Evolutionary conservation across 2,329 filamentous ascomycete species (phyloP).

Genomic region (Colletotrichum melonis): DNA sequence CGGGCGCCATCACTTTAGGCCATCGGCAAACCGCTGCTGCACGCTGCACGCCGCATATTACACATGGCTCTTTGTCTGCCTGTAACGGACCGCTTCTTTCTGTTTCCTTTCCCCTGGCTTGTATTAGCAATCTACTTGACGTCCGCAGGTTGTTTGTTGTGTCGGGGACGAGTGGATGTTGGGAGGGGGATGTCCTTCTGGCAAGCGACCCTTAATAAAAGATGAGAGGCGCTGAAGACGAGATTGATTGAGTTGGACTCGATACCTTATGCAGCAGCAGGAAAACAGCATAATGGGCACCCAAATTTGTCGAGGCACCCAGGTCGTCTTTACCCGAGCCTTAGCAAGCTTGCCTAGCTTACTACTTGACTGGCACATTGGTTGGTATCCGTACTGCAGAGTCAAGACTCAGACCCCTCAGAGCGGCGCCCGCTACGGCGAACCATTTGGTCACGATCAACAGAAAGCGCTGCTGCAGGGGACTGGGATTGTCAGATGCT

Average conservation of each 20-base stretch:
- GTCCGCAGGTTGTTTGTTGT: background rate
- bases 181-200: background rate
- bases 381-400: background rate
- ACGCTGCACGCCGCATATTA: background rate
- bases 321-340: background rate
- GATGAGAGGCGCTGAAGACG: background rate
- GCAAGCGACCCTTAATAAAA: background rate
- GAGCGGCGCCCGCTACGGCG: background rate
- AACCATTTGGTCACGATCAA: background rate
- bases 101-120: background rate
- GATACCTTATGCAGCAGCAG: background rate
- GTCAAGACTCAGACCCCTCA: background rate
- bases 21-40: background rate
- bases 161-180: background rate
- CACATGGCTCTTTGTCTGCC: background rate
- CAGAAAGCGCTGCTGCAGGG: background rate
- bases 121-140: background rate
- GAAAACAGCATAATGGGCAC: background rate
- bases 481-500: background rate
- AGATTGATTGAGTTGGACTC: conserved; percentile 6
- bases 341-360: too few relatives aligned
- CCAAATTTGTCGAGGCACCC: background rate
- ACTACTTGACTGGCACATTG: too few relatives aligned
- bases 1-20: background rate
- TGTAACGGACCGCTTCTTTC: background rate